A percentile compares a stretch with the other conserved stretches of the same genome.
These are phyloP conservation scores for Fremontodendron californicum DNA, from an alignment of 345 rosid species.

Conservation along the genomic window DNA sequence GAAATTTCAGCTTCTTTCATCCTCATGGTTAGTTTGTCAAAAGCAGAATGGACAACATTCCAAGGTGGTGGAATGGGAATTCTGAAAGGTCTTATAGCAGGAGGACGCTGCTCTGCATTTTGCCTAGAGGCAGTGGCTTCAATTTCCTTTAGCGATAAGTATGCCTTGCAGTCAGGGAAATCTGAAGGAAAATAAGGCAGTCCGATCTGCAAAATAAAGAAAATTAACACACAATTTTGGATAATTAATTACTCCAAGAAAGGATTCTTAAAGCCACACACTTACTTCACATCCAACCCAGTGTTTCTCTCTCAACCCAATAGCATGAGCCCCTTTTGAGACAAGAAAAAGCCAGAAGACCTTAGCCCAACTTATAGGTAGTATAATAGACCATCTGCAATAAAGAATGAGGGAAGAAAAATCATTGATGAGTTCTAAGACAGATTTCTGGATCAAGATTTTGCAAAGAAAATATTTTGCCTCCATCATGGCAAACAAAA, in stretches of 20 bases:
- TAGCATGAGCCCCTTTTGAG: constrained; percentile 68
- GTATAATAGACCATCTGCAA: constrained; percentile 79
- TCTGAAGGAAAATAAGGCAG: constrained; percentile 79
- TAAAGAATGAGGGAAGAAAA: constrained; percentile 9
- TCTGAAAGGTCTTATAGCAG: constrained; percentile 51
- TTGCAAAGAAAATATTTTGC: not conserved
- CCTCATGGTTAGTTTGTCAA: constrained; percentile 19
- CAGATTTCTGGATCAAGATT: not conserved
- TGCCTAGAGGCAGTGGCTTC: constrained; percentile 47
- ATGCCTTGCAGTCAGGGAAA: constrained; percentile 78
- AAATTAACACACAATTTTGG: constrained; percentile 7
- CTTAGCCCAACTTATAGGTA: constrained; percentile 79
- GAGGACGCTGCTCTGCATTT: constrained; percentile 48
- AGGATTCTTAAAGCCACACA: constrained; percentile 11
- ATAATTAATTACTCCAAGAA: constrained; percentile 2
- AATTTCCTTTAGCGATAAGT: constrained; percentile 44
- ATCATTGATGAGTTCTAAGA: constrained; percentile 9
- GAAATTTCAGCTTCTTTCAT: constrained; percentile 20
- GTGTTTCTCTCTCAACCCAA: constrained; percentile 81
- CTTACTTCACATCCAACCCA: constrained; percentile 82
- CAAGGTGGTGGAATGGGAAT: constrained; percentile 73
- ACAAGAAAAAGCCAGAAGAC: constrained; percentile 64
- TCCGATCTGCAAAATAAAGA: constrained; percentile 44
- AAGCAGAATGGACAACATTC: constrained; percentile 43
- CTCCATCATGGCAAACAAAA: not conserved